Evolutionary conservation across 169 alveolate species (phyloP).

Genomic region (Theileria equi): DNA sequence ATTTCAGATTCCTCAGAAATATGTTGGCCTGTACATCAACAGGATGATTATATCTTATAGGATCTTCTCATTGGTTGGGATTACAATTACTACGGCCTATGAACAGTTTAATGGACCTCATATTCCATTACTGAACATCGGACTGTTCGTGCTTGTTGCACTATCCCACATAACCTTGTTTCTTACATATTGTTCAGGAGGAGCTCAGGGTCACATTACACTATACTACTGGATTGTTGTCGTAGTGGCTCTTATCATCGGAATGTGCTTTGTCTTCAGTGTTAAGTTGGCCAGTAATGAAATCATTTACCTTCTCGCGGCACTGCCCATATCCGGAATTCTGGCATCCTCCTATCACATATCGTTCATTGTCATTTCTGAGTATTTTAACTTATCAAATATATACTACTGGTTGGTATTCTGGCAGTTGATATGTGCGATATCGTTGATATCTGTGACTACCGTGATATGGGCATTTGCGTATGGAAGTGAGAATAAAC

Average conservation of each 20-base stretch:
- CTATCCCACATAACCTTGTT: neutral
- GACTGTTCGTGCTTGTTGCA: neutral
- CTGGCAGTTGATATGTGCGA: neutral
- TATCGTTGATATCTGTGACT: neutral
- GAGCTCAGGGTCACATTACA: neutral
- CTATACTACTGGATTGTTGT: conserved; percentile 9
- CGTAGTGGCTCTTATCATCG: neutral
- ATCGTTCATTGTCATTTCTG: neutral
- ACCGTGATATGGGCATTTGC: conserved; percentile 6
- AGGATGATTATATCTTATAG: conserved; percentile 9
- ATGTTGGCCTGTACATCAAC: conserved; percentile 1
- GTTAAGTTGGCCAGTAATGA: neutral
- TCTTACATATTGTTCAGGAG: conserved; percentile 1
- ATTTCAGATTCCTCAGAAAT: conserved; percentile 1
- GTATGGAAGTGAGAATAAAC: neutral
- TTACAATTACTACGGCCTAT: conserved; percentile 7
- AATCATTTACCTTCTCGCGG: neutral
- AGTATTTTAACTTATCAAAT: neutral
- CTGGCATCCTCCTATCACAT: neutral
- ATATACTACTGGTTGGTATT: neutral
- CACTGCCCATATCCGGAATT: conserved; percentile 18
- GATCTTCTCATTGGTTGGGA: neutral
- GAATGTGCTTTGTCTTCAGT: neutral
- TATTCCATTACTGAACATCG: neutral
- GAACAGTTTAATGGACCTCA: neutral